phyloP scores from a whole-genome alignment of 108 stramenopile genomes.

The Epithemia pelagica region DNA sequence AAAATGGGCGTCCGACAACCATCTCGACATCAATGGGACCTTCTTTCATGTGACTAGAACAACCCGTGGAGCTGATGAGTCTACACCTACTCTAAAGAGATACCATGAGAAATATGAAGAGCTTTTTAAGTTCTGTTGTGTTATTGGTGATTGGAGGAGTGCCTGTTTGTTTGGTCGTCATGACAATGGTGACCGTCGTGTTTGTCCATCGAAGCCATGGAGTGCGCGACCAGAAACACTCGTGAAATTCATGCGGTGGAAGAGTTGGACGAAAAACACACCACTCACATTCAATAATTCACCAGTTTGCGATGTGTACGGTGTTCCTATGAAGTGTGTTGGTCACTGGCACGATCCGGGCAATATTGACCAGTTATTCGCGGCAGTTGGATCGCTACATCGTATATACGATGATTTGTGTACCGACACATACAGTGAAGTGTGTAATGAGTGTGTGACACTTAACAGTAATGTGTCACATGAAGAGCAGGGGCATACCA shows the following conservation, averaged over 20 bases:
- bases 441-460: background rate
- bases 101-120: background rate
- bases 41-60: background rate
- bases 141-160: background rate
- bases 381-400: background rate
- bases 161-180: background rate
- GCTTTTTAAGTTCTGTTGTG: background rate
- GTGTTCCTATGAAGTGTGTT: background rate
- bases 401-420: background rate
- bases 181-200: background rate
- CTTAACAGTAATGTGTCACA: background rate
- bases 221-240: conserved; percentile 1
- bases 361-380: background rate
- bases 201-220: conserved; percentile 1
- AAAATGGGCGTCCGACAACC: too few species aligned
- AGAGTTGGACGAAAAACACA: background rate
- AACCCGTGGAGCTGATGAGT: background rate
- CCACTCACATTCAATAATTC: background rate
- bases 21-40: too few species aligned
- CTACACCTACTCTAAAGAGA: background rate
- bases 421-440: background rate
- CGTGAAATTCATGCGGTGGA: background rate
- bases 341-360: conserved; percentile 2
- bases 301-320: background rate
- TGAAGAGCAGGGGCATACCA: background rate